phyloP scores from a whole-genome alignment of 768 basidiomycete species.

The Mycena galericulata region DNA sequence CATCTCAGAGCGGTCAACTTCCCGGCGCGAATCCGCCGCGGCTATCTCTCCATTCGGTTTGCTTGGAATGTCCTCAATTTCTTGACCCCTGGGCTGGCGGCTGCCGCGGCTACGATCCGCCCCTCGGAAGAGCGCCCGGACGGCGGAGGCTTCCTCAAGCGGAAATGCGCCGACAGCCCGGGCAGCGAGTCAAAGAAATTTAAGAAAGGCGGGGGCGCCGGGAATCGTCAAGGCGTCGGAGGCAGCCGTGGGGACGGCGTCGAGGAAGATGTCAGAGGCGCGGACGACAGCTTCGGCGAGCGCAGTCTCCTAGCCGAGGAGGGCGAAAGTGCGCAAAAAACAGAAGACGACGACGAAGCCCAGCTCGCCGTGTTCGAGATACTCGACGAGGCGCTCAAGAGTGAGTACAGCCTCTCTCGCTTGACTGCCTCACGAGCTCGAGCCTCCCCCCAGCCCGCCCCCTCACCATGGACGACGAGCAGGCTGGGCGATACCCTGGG shows the following conservation, averaged over 20 bases:
- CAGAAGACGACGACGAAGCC: not conserved
- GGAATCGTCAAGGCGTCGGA: too few species aligned
- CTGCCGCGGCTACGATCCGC: not conserved
- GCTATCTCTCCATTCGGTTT: constrained; percentile 6
- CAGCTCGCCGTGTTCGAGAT: not conserved
- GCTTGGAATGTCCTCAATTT: not conserved
- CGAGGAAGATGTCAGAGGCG: too few species aligned
- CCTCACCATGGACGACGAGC: not conserved
- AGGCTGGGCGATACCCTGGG: constrained; percentile 14
- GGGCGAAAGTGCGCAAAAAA: not conserved
- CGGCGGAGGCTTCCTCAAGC: not conserved
- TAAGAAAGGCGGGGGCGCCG: not conserved
- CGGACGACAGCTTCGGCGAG: not conserved
- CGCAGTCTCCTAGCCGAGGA: not conserved
- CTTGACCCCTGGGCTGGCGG: not conserved
- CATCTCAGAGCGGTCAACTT: not conserved
- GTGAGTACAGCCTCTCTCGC: constrained; percentile 1
- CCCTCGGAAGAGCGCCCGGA: not conserved
- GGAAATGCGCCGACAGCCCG: not conserved
- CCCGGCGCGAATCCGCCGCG: not conserved
- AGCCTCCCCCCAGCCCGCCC: not conserved
- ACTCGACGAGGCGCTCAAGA: not conserved
- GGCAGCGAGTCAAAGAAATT: not conserved
- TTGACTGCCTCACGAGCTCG: not conserved
- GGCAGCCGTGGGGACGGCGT: too few species aligned